Evolutionary conservation across 768 basidiomycete species (phyloP), one percentile per base, ranked within the genome.

Genomic region (Mycena filopes): DNA sequence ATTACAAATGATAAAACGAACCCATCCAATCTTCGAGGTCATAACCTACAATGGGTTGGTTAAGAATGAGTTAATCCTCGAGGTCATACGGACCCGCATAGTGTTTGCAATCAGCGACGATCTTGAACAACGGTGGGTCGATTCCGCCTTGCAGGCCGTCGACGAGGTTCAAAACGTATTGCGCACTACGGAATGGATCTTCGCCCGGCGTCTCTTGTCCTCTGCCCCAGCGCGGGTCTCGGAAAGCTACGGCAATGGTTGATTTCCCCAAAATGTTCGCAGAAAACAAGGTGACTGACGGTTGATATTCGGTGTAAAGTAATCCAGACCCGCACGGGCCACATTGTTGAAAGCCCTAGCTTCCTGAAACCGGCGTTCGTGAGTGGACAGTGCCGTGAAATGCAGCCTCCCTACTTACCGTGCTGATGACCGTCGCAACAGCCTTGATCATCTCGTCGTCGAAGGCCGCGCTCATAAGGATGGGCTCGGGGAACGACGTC

Each of bases 151-250:
- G 86, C 3, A 88, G 77, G 0, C 87, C 87, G 3, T 82, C 74
- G 25, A 89, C 80, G 48, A 87, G 79, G 67, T 82, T 82, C 70
- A 81, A 81, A 23, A 86, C 85, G 63, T 88, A 89, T 75, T 81
- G 81, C 0, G 83, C 72, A 31, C 83, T 76, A 63, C 83, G 85
- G 75, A 81, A 86, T 0, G 86, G 82, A 51, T 89, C 87, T 73
- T 89, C 87, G 56, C 87, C 87, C 8, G 86, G 87, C 0, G 87
- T 88, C 74, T 88, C 87, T 67, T 87, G 86, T 0, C 86, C 86
- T 47, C 87, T 78, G 8, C 87, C 87, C 87, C 87, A 88, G 15
- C 86, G 85, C 45, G 87, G 87, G 65, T 89, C 87, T 60, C 82
- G 86, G 80, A 88, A 88, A 0, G 87, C 67, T 65, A 20, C 73